Conservation (phyloP, 2,329 filamentous ascomycete species). For the Aspergillus luchuensis region DNA sequence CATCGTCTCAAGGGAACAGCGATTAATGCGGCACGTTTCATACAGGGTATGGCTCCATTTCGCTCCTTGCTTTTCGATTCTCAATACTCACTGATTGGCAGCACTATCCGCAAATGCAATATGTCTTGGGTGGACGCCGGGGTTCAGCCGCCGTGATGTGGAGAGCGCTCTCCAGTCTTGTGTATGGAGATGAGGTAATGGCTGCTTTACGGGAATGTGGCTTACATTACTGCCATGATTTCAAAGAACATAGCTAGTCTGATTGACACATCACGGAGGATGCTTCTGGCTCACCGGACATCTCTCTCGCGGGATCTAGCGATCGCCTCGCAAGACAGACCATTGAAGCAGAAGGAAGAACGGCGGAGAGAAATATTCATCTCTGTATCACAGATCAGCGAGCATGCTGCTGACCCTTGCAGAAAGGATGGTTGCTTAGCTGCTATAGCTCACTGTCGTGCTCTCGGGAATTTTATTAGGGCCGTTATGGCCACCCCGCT, state of each 20-base stretch:
- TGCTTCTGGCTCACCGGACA: neutral
- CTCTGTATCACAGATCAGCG: too few species aligned
- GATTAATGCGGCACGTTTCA: conserved; percentile 19
- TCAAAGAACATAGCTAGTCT: too few species aligned
- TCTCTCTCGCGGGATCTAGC: too few species aligned
- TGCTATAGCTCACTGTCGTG: too few species aligned
- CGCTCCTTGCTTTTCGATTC: neutral
- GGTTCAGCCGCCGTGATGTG: conserved; percentile 26
- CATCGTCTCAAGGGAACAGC: neutral
- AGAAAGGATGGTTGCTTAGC: too few species aligned
- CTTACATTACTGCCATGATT: neutral
- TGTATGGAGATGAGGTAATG: neutral
- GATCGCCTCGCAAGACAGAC: too few species aligned
- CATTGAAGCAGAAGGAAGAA: too few species aligned
- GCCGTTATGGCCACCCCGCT: too few species aligned
- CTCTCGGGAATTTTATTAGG: too few species aligned
- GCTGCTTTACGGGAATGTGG: neutral
- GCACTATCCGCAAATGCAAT: conserved; percentile 23
- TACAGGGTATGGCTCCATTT: conserved; percentile 15
- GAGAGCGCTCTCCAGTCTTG: conserved; percentile 20
- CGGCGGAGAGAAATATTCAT: too few species aligned
- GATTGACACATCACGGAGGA: neutral
- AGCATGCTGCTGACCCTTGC: too few species aligned
- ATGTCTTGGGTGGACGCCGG: conserved; percentile 30
- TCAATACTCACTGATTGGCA: conserved; percentile 15